These are phyloP conservation scores for Diaporthe citrichinensis DNA, from an alignment of 2,329 filamentous ascomycete genomes.

Conservation along the genomic window DNA sequence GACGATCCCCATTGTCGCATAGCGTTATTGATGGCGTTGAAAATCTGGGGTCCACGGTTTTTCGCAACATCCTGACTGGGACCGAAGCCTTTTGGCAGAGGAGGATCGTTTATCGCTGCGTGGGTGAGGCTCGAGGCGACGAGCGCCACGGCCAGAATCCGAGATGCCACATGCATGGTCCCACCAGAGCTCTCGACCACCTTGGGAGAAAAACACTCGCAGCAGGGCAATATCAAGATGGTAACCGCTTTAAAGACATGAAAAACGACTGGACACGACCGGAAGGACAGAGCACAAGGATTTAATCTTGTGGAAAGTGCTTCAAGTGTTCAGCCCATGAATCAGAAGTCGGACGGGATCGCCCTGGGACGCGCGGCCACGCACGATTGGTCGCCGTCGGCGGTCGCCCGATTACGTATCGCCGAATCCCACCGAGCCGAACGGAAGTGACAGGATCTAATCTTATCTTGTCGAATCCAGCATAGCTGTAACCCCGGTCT, in stretches of 20 bases:
- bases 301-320: not conserved
- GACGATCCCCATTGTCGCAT: constrained; percentile 83
- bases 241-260: not conserved
- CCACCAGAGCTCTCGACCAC: not conserved
- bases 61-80: constrained; percentile 57
- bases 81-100: constrained; percentile 45
- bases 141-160: constrained; percentile 34
- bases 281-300: too few relatives aligned
- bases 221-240: not conserved
- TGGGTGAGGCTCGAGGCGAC: constrained; percentile 33
- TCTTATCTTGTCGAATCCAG: constrained; percentile 20
- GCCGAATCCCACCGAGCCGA: constrained; percentile 21
- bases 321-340: constrained; percentile 4
- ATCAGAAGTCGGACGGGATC: constrained; percentile 10
- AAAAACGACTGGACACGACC: too few relatives aligned
- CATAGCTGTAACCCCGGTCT: not conserved
- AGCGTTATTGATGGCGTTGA: constrained; percentile 80
- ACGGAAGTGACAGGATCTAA: constrained; percentile 17
- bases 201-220: not conserved
- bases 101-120: not conserved
- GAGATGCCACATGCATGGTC: constrained; percentile 33
- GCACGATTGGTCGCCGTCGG: constrained; percentile 1
- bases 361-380: constrained; percentile 32
- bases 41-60: constrained; percentile 74
- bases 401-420: constrained; percentile 25